Evolutionary conservation across 768 basidiomycete genomes (phyloP).

Genomic region (Sarcodon aspratus): DNA sequence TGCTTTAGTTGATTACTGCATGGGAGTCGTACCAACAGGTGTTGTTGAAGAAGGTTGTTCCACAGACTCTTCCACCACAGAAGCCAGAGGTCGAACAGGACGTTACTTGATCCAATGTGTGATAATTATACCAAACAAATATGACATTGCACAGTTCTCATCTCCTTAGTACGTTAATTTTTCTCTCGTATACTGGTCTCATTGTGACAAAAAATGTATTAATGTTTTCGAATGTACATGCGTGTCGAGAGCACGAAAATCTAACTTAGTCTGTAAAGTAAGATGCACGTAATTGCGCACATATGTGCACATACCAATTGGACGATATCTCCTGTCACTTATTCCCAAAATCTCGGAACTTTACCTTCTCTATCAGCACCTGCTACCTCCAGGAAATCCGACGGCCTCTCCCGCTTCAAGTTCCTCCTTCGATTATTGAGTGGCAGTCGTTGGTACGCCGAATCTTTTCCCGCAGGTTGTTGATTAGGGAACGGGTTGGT

Average conservation of each 20-base stretch:
- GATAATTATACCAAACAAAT: too few species aligned
- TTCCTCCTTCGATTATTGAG: conserved; percentile 64
- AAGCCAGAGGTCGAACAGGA: too few species aligned
- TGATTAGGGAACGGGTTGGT: conserved; percentile 47
- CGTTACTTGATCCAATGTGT: too few species aligned
- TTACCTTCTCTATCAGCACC: conserved; percentile 54
- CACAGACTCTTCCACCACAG: conserved; percentile 4
- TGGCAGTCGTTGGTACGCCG: conserved; percentile 79
- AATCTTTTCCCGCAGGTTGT: conserved; percentile 60
- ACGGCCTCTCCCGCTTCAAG: conserved; percentile 72
- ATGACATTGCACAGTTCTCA: too few species aligned
- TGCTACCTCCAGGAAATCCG: conserved; percentile 68
- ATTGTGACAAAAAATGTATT: too few species aligned
- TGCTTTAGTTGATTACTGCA: conserved; percentile 47
- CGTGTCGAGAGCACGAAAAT: too few species aligned
- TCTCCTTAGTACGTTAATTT: too few species aligned
- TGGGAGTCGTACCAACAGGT: conserved; percentile 81
- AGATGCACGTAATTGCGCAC: too few species aligned
- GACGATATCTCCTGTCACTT: background rate
- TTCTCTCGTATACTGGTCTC: too few species aligned
- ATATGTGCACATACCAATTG: too few species aligned
- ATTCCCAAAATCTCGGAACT: conserved; percentile 73
- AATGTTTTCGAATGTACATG: too few species aligned
- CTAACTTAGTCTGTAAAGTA: too few species aligned
- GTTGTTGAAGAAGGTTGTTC: conserved; percentile 39